Base-by-base conservation (phyloP, 1,284 basidiomycete genomes). In the Takashimella koratensis region DNA sequence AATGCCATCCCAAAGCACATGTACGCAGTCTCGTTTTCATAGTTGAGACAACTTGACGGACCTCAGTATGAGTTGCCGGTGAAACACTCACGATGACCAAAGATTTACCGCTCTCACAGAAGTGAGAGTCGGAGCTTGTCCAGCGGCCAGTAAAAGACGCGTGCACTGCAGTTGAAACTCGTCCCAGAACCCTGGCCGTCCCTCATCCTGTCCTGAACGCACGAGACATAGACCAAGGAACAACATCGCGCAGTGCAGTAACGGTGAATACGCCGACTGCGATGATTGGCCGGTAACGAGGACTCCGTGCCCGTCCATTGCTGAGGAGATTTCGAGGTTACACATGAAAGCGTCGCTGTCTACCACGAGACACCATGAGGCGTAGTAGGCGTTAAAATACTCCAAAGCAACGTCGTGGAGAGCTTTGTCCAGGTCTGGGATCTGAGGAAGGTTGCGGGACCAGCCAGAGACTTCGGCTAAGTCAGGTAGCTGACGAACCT, bases 181-280 rank as follows among this genome's bases (percentile, higher is more conserved):
- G 26, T 51, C 44, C n/a, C 47, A 5, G 24, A 56, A 56, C n/a
- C n/a, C 19, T 5, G 20, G 36, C 45, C 47, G 40, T 25, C 36
- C 8, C 23, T 49, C 23, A n/a, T n/a, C n/a, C 21, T 6, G 27
- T 36, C 13, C 20, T 2, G 23, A 36, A n/a, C 24, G 12, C 10
- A 11, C 24, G 25, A 64, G 12, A 12, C 27, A 43, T n/a, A 64
- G 43, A 8, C 62, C 62, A 4, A 64, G 26, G 45, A 57, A 61
- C 3, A 64, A 36, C 4, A 51, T 45, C 16, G 57, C 58, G 36
- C 59, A 61, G 41, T 64, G 62, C 20, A 64, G 49, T 3, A 64
- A 49, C 3, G 62, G 59, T 8, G 62, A 57, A 40, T 64, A 64
- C 16, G 13, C 11, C 1, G 22, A n/a, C n/a, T n/a, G n/a, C n/a